A percentile compares a stretch with the other conserved stretches of the same genome.
These are phyloP conservation scores for Termitomyces sp. DNA, from an alignment of 768 basidiomycete species.

Conservation along the genomic window DNA sequence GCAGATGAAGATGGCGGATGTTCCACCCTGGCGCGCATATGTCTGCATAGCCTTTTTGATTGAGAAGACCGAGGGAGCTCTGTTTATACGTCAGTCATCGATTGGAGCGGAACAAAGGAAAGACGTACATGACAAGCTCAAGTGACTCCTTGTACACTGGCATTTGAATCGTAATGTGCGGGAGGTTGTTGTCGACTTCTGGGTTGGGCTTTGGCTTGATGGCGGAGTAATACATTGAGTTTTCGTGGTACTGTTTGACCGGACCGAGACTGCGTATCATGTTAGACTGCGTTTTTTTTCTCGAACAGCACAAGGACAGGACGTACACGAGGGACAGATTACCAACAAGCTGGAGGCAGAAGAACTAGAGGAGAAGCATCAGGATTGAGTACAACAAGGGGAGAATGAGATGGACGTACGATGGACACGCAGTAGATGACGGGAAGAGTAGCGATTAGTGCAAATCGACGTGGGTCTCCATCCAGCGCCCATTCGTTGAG, in stretches of 20 bases:
- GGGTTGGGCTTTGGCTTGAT: conserved; percentile 59
- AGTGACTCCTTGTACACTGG: conserved; percentile 87
- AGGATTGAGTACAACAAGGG: not conserved
- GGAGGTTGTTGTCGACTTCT: conserved; percentile 61
- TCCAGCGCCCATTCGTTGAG: conserved; percentile 69
- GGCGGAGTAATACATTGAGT: conserved; percentile 79
- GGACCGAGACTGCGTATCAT: conserved; percentile 50
- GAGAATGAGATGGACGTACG: conserved; percentile 31
- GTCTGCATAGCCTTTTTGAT: conserved; percentile 85
- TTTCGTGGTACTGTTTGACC: conserved; percentile 78
- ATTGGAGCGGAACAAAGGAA: not conserved
- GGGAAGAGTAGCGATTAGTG: conserved; percentile 57
- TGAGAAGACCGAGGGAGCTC: conserved; percentile 68
- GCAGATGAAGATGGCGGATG: conserved; percentile 73
- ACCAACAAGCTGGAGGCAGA: conserved; percentile 64
- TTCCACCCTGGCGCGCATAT: conserved; percentile 78
- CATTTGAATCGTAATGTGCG: conserved; percentile 76
- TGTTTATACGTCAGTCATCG: conserved; percentile 17
- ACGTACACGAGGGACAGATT: conserved; percentile 55
- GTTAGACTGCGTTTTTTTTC: not conserved
- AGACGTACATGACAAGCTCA: conserved; percentile 62
- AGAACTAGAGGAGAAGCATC: conserved; percentile 44
- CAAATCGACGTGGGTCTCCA: conserved; percentile 55
- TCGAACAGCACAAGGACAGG: not conserved
- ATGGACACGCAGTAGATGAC: conserved; percentile 74